Evolutionary conservation across 129 eudicot genomes (phyloP), one percentile per base, ranked within the genome.

Genomic region (Flaveria ramosissima): DNA sequence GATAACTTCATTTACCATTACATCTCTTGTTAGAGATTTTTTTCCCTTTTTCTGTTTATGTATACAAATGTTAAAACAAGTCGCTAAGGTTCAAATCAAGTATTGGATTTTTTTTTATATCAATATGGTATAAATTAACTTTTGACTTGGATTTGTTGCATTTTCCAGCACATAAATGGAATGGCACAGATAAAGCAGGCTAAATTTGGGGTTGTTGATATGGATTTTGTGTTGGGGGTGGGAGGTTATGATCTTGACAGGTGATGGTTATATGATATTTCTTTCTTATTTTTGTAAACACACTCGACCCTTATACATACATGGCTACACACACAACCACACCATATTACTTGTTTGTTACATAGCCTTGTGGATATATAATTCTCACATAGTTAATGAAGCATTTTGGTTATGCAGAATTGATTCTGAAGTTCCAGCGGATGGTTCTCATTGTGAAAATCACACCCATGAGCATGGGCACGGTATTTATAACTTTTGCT

Each of bases 191-290:
- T 93, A 78, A 87, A 89, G 85, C 82, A 53, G 48, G 98, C 98
- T 48, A 89, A 87, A 73, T 83, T 80, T 62, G 96, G 98, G 20
- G 72, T 27, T 60, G 97, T 93, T 39, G 97, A 93, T 76, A 87
- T 91, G 92, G 96, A 91, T 83, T 91, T 93, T 74, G 98, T 93
- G 70, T 83, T 93, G 75, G 98, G 98, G 81, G 87, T 93, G 27
- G 98, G 98, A 71, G 98, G 98, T 70, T 93, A 93, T 70, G 98
- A 93, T 86, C 96, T 93, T 77, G 98, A 93, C 84, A 93, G 98
- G 98, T 93, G 77, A 60, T 61, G 6, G 26, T 74, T 19, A 57
- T 83, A 42, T 57, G 56, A 41, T 65, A 10, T 32, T 68, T 70
- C 64, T n/a, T 71, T 47, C 53, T 39, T 43, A 17, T 21, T 8